Percentiles rank a stretch among this genome's conserved stretches.
phyloP scores from a whole-genome alignment of 352 stramenopile genomes.

The Pythium dissotocum region DNA sequence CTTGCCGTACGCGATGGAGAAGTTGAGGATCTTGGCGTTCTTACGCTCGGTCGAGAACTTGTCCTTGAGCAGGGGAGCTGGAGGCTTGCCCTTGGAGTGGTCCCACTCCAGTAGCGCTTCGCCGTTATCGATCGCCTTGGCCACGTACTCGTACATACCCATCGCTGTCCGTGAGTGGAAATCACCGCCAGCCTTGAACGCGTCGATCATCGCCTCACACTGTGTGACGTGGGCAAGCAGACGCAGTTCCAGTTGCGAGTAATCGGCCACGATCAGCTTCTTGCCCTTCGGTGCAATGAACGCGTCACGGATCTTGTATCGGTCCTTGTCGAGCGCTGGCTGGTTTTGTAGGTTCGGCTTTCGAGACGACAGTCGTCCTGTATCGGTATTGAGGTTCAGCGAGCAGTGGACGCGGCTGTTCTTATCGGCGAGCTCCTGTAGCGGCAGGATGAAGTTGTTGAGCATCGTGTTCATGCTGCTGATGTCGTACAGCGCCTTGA shows the following conservation, averaged over 20 bases:
- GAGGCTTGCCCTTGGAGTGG: slow-evolving; percentile 85
- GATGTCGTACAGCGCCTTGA: slow-evolving; percentile 95
- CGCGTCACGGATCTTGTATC: slow-evolving; percentile 89
- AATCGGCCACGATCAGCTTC: slow-evolving; percentile 99
- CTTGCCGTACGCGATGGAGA: slow-evolving; percentile 99
- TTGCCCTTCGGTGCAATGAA: slow-evolving; percentile 94
- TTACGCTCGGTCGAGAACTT: slow-evolving; percentile 96
- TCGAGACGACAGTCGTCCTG: slow-evolving; percentile 95
- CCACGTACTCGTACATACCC: slow-evolving; percentile 99
- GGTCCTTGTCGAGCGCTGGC: slow-evolving; percentile 82
- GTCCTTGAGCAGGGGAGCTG: slow-evolving; percentile 97
- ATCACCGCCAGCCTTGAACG: slow-evolving; percentile 91
- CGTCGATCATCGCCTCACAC: slow-evolving; percentile 98
- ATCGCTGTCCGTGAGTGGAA: slow-evolving; percentile 97
- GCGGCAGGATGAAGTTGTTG: slow-evolving; percentile 94
- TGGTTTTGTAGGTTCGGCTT: slow-evolving; percentile 99
- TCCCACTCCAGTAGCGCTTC: slow-evolving; percentile 98
- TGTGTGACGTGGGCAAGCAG: slow-evolving; percentile 98
- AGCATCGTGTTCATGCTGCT: slow-evolving; percentile 99
- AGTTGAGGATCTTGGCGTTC: slow-evolving; percentile 99
- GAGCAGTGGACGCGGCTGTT: slow-evolving; percentile 97
- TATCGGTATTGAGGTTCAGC: slow-evolving; percentile 99
- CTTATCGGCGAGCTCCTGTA: slow-evolving; percentile 92
- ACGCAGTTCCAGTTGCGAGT: slow-evolving; percentile 99
- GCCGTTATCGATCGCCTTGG: slow-evolving; percentile 93